Base-by-base conservation (phyloP, 2,329 filamentous ascomycete genomes). In the Magnaporthiopsis incrustans region DNA sequence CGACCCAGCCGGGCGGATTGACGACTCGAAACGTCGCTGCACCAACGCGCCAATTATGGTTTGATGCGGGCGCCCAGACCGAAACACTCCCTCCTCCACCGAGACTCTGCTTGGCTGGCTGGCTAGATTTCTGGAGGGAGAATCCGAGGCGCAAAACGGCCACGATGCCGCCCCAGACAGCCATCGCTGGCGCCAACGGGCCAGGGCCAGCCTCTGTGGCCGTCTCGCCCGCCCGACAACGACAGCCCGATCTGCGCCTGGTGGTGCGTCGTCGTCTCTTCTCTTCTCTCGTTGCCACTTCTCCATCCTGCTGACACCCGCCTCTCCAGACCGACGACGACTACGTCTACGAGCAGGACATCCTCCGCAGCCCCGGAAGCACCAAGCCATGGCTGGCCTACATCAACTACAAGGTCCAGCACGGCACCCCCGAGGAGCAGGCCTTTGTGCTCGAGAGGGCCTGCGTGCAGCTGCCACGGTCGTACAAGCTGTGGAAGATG, bases 401-500 rank as follows among this genome's bases (percentile, higher is more conserved):
- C 77, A 90, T 94, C 74, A 88, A 92, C 69, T 93, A 91, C 82
- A 99, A 99, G 78, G 79, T 87, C 70, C 90, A 92, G 70, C 90
- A 96, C 82, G 94, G 93, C 70, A 91, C 85, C 59, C 73, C 91
- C 58, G 86, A 91, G 63, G 94, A 98, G 78, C 94, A 96, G 77
- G 90, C 92, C 11, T 87, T 85, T 69, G 84, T 92, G 53, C 89
- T 98, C 79, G 95, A 98, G 78, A 87, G 95, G 72, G 94, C 95
- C 65, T 97, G 94, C 76, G 82, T 85, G 67, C 90, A 96, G 71
- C 84, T 99, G 59, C 95, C 95, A 61, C 86, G 95, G 69, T 98
- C 94, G 33, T 99, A 97, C 81, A 99, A 99, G 79, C 82, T 99
- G 61, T 99, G 95, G 95, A 98, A 97, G 78, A 87, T 96, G 86